Base-by-base conservation (phyloP, 1,284 basidiomycete genomes). In the Leccinum solheimii region DNA sequence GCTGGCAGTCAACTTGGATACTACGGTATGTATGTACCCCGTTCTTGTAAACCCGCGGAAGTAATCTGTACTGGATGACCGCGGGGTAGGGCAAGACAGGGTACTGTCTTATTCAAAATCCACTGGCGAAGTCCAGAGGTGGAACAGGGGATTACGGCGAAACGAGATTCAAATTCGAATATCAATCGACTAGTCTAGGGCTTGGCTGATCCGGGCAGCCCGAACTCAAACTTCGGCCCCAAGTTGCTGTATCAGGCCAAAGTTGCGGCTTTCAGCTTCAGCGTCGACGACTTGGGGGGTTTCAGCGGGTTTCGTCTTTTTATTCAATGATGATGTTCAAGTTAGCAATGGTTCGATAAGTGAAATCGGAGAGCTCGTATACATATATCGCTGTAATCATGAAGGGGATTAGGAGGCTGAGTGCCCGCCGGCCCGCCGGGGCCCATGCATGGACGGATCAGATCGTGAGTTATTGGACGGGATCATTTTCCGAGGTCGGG, bases 331-430 rank as follows among this genome's bases (percentile, higher is more conserved):
- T n/a, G 38, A 16, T 38, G 36, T 23, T n/a, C n/a, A 27, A 30
- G 30, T 30, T 32, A 32, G 32, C 32, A 34, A 57, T 55, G 38
- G 55, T 56, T 57, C 30, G 8, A 58, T 45, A 58, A 58, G 40
- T 4, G 21, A 40, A 21, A 43, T 26, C n/a, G 40, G 40, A 0
- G 40, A n/a, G n/a, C n/a, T 43, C 9, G 40, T 43, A 43, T 43
- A 19, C 7, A 40, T n/a, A 43, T 43, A 11, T 45, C 19, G 40
- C 19, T 21, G 11, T 21, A 21, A 48, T 48, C 11, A 48, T 21
- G 45, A 21, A 8, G 19, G 19, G 19, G 16, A n/a, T 43, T n/a
- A 1, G 40, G 40, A n/a, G 8, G n/a, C n/a, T 43, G 40, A 4
- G 10, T 43, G n/a, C 38, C 9, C n/a, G n/a, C 32, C 32, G 32